Evolutionary conservation across 2,329 filamentous ascomycete genomes (phyloP).

Genomic region (Lizonia empirigonia): DNA sequence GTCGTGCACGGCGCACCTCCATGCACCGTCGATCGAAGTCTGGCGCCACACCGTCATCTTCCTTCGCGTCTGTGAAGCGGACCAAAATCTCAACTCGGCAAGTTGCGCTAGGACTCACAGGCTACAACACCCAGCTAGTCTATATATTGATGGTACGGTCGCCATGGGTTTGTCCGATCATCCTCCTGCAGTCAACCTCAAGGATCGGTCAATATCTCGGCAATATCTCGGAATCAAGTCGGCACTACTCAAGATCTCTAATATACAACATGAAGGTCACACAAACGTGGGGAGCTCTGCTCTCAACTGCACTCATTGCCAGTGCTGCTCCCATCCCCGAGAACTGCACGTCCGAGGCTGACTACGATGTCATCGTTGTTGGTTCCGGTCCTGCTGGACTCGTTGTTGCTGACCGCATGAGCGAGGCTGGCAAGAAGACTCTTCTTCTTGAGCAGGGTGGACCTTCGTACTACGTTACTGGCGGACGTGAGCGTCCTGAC

Average conservation of each 20-base stretch:
- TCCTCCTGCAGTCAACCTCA: constrained; percentile 6
- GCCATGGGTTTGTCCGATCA: neutral
- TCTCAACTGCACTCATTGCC: constrained; percentile 15
- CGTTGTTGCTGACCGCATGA: constrained; percentile 58
- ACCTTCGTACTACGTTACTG: constrained; percentile 56
- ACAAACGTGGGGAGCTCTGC: constrained; percentile 18
- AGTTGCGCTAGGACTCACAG: neutral
- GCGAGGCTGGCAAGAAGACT: constrained; percentile 59
- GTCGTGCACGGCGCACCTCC: constrained; percentile 11
- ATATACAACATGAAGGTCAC: constrained; percentile 15
- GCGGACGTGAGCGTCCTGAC: constrained; percentile 54
- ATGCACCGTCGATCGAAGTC: neutral
- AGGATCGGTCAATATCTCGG: constrained; percentile 1
- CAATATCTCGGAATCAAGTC: constrained; percentile 1
- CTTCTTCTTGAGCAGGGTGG: constrained; percentile 60
- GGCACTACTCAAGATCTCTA: neutral
- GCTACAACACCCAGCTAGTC: neutral
- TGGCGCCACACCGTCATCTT: constrained; percentile 14
- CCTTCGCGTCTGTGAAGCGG: constrained; percentile 5
- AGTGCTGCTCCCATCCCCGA: constrained; percentile 9
- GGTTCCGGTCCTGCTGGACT: constrained; percentile 60
- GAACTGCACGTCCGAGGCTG: constrained; percentile 9
- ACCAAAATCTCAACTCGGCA: neutral
- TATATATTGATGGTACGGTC: constrained; percentile 12
- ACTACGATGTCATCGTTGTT: constrained; percentile 34